These are phyloP conservation scores for Starmerella riodocensis DNA, from an alignment of 805 yeast genomes.

Conservation along the genomic window DNA sequence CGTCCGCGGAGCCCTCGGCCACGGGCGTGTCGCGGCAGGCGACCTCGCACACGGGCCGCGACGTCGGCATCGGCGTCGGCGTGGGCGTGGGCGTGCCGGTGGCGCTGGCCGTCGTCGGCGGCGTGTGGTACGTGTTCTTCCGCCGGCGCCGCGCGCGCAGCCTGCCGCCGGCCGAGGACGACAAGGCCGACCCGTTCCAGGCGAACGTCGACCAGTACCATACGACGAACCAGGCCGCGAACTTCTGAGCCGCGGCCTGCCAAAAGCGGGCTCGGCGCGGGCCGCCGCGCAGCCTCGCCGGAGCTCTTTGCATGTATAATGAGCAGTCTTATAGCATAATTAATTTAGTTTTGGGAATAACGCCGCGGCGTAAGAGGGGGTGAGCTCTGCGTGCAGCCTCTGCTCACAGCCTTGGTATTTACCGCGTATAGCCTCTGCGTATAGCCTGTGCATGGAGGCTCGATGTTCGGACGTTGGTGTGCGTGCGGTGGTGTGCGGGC, in stretches of 20 bases:
- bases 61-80: conserved; percentile 52
- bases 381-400: too few relatives aligned
- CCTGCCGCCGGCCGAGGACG: conserved; percentile 15
- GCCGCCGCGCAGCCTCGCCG: too few relatives aligned
- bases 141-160: conserved; percentile 17
- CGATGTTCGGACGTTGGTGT: too few relatives aligned
- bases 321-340: too few relatives aligned
- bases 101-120: conserved; percentile 30
- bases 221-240: conserved; percentile 27
- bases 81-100: conserved; percentile 62
- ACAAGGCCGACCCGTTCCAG: conserved; percentile 27
- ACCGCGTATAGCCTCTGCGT: too few relatives aligned
- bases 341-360: too few relatives aligned
- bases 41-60: conserved; percentile 23
- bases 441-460: too few relatives aligned
- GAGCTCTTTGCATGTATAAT: too few relatives aligned
- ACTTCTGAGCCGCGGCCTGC: conserved; percentile 23
- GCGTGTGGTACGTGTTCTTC: conserved; percentile 7
- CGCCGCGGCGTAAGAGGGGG: too few relatives aligned
- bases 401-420: too few relatives aligned
- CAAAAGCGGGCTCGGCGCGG: too few relatives aligned
- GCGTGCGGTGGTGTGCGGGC: too few relatives aligned
- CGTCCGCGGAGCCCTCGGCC: conserved; percentile 1
- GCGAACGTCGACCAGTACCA: conserved; percentile 30
- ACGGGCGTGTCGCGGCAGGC: neutral